Conservation (phyloP, 306 rosid species). For the Pyrus pyrifolia region DNA sequence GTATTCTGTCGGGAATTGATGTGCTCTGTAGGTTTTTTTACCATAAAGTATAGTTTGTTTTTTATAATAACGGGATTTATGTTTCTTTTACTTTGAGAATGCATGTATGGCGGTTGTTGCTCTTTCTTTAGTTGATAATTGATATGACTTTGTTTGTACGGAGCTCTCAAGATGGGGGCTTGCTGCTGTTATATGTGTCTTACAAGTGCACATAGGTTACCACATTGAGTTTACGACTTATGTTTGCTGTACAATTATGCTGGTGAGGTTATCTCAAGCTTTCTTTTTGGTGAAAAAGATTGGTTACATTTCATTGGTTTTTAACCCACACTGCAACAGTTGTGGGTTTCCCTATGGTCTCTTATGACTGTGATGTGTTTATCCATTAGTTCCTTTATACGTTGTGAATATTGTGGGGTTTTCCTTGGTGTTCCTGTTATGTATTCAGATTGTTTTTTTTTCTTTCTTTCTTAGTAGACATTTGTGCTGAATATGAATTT, state of each 20-base stretch:
- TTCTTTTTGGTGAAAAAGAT: not conserved
- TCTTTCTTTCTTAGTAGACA: not conserved
- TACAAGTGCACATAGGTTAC: not conserved
- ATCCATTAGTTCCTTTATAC: not conserved
- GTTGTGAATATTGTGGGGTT: not conserved
- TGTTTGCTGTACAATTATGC: not conserved
- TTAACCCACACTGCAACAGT: not conserved
- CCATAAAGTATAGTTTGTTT: conserved; percentile 5
- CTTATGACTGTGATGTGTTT: not conserved
- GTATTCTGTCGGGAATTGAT: conserved; percentile 15
- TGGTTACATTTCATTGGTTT: not conserved
- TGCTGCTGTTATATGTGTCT: not conserved
- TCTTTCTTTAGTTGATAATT: not conserved
- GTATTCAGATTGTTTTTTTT: not conserved
- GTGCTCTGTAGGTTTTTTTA: conserved; percentile 6
- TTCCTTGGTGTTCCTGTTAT: not conserved
- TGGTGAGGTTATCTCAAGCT: not conserved
- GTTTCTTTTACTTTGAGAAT: not conserved
- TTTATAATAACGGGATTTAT: not conserved
- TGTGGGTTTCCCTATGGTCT: not conserved
- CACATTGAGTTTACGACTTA: not conserved
- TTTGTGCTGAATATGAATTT: not conserved
- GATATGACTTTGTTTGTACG: not conserved
- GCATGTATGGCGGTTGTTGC: not conserved
- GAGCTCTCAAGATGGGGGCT: not conserved